These are phyloP conservation scores for Metschnikowia noctiluminum DNA, from an alignment of 805 yeast species.

Conservation along the genomic window DNA sequence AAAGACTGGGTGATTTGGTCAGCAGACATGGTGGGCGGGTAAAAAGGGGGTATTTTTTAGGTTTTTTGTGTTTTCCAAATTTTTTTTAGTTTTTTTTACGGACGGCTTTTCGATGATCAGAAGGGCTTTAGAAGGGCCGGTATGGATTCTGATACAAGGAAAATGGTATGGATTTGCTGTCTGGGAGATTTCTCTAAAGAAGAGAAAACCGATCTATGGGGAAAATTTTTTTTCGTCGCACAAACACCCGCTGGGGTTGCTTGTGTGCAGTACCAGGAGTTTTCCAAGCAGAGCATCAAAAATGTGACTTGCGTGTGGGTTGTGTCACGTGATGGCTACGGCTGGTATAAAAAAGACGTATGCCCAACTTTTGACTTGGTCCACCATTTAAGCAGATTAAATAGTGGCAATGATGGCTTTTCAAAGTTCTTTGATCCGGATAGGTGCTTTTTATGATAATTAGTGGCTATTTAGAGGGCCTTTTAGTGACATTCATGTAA, in stretches of 20 bases:
- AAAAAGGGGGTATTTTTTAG: slow-evolving; percentile 13
- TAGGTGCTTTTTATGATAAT: too few relatives aligned
- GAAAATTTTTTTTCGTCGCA: slow-evolving; percentile 16
- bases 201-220: slow-evolving; percentile 6
- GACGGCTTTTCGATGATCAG: slow-evolving; percentile 10
- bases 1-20: slow-evolving; percentile 46
- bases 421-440: too few relatives aligned
- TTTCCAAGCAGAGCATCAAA: too few relatives aligned
- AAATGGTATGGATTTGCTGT: slow-evolving; percentile 10
- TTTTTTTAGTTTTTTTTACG: slow-evolving; percentile 13
- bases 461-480: too few relatives aligned
- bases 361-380: too few relatives aligned
- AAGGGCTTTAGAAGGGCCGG: slow-evolving; percentile 1
- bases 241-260: slow-evolving; percentile 8
- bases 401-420: too few relatives aligned
- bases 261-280: slow-evolving; percentile 2
- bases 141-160: slow-evolving; percentile 7
- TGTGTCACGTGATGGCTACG: too few relatives aligned
- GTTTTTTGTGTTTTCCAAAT: slow-evolving; percentile 7
- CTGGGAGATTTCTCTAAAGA: slow-evolving; percentile 20
- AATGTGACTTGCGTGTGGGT: neutral
- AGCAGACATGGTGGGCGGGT: slow-evolving; percentile 24
- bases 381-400: too few relatives aligned
- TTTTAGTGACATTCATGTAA: too few relatives aligned
- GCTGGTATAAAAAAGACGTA: too few relatives aligned